Evolutionary conservation across 1,284 basidiomycete genomes (phyloP).

Genomic region (Cerrena zonata): DNA sequence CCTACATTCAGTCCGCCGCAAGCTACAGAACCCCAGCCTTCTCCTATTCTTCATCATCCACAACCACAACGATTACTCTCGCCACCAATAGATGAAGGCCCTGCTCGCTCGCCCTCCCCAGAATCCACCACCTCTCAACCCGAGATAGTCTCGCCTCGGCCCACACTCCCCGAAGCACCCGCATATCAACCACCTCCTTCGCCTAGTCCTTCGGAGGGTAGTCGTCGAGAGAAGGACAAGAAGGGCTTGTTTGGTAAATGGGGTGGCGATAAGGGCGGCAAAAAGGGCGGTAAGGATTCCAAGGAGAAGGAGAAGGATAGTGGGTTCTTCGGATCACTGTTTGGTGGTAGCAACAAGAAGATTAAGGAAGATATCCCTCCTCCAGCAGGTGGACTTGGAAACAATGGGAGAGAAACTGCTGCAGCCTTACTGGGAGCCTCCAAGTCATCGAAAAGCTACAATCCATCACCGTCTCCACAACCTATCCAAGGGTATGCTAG

Average conservation of each 20-base stretch:
- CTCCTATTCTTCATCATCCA: constrained; percentile 54
- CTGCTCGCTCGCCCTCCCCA: constrained; percentile 44
- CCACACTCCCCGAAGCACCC: constrained; percentile 24
- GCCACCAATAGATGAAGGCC: constrained; percentile 21
- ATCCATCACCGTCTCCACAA: constrained; percentile 58
- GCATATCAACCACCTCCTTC: constrained; percentile 23
- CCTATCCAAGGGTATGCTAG: constrained; percentile 68
- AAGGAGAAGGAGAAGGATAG: constrained; percentile 69
- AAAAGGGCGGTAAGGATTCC: constrained; percentile 43
- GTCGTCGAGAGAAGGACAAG: constrained; percentile 57
- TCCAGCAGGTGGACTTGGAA: constrained; percentile 43
- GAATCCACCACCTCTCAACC: constrained; percentile 39
- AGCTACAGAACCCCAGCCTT: constrained; percentile 14
- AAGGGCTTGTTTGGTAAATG: constrained; percentile 71
- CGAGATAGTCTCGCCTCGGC: constrained; percentile 27
- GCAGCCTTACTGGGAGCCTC: constrained; percentile 77
- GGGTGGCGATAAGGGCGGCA: constrained; percentile 53
- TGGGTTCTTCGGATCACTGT: constrained; percentile 84
- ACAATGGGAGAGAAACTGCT: constrained; percentile 72
- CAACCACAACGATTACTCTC: constrained; percentile 37
- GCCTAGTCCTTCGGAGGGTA: constrained; percentile 30
- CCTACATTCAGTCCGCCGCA: constrained; percentile 4
- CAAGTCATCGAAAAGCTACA: constrained; percentile 66
- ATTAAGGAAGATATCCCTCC: constrained; percentile 62
- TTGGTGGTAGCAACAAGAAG: constrained; percentile 71